Evolutionary conservation across 2,329 filamentous ascomycete genomes (phyloP).

Genomic region (Colletotrichum tropicicola): DNA sequence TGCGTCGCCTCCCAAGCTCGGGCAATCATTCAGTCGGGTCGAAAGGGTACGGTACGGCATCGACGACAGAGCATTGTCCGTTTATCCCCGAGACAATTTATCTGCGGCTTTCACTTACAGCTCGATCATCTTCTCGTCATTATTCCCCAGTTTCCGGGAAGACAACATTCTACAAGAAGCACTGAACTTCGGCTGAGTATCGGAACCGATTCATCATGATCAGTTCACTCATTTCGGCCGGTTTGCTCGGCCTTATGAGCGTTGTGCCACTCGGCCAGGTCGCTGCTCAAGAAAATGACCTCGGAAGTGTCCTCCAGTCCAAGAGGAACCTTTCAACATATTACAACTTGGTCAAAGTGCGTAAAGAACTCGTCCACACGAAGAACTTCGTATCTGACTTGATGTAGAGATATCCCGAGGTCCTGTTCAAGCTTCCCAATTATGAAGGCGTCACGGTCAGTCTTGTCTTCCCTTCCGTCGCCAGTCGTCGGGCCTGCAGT

Average conservation of each 20-base stretch:
- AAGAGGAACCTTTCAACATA: conserved; percentile 54
- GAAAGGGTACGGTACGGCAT: no score
- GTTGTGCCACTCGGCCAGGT: not conserved
- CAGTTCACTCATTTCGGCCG: not conserved
- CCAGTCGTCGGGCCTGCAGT: not conserved
- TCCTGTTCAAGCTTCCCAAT: conserved; percentile 53
- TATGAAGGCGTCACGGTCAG: conserved; percentile 54
- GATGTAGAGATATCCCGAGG: conserved; percentile 55
- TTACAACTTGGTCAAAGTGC: conserved; percentile 52
- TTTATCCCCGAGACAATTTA: no score
- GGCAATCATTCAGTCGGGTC: no score
- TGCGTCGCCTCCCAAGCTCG: no score
- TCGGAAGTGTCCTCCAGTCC: conserved; percentile 48
- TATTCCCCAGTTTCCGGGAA: no score
- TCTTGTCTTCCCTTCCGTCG: not conserved
- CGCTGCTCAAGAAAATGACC: conserved; percentile 38
- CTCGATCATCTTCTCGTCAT: no score
- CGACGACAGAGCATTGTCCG: no score
- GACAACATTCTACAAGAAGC: no score
- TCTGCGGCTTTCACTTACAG: no score
- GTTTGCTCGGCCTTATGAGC: not conserved
- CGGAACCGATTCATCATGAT: not conserved
- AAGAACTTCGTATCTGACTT: conserved; percentile 13
- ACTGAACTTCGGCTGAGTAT: no score
- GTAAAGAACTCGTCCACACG: not conserved